Conservation (phyloP, 345 rosid genomes). For the Hibiscus mutabilis region DNA sequence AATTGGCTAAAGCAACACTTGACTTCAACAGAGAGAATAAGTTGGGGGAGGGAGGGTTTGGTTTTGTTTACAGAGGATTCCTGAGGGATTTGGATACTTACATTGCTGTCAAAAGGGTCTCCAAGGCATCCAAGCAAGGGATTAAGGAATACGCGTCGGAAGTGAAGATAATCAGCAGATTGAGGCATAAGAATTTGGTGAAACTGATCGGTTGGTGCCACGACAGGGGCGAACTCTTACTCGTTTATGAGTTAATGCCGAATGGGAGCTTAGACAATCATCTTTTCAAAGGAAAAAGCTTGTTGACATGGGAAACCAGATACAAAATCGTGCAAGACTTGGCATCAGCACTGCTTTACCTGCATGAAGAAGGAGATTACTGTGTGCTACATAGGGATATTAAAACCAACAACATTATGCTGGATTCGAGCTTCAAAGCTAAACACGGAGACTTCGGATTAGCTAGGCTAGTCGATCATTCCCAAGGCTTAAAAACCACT, state of each 20-base stretch:
- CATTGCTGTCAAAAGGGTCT: constrained; percentile 20
- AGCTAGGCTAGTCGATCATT: constrained; percentile 24
- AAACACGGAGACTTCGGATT: constrained; percentile 34
- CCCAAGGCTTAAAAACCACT: neutral
- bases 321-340: constrained; percentile 19
- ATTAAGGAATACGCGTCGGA: constrained; percentile 13
- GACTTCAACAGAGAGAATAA: neutral
- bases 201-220: constrained; percentile 44
- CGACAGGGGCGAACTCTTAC: constrained; percentile 29
- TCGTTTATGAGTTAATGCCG: constrained; percentile 42
- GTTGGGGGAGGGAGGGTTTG: constrained; percentile 25
- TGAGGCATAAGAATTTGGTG: constrained; percentile 42
- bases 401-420: constrained; percentile 25
- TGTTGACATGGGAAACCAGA: constrained; percentile 22
- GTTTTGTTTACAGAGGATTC: constrained; percentile 16
- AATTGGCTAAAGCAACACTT: neutral
- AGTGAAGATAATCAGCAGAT: constrained; percentile 14
- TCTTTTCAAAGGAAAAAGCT: constrained; percentile 18
- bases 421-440: constrained; percentile 26
- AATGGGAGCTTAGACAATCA: constrained; percentile 31
- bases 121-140: constrained; percentile 12
- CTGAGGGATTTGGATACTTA: neutral
- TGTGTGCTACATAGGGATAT: constrained; percentile 26
- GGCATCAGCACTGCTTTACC: constrained; percentile 20
- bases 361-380: constrained; percentile 22